Conservation (phyloP, 2,329 filamentous ascomycete species). For the Colletotrichum eremochloae region DNA sequence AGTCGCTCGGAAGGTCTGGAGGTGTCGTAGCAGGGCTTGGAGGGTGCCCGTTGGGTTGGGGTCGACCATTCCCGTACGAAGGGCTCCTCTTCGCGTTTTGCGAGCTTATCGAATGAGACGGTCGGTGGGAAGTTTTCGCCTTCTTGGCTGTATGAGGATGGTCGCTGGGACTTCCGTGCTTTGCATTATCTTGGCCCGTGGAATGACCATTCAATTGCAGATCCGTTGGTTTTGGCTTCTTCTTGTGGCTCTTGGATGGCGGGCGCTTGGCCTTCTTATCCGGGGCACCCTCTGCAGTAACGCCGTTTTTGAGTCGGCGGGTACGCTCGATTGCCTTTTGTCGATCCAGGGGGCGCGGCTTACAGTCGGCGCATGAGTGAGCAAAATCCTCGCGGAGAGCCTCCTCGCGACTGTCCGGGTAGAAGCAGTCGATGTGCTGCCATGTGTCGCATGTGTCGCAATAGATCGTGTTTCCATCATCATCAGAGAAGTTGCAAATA, state of each 20-base stretch:
- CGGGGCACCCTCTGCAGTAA: constrained; percentile 61
- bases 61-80: constrained; percentile 72
- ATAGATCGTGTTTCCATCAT: constrained; percentile 97
- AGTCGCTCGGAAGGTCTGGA: constrained; percentile 73
- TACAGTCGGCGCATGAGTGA: constrained; percentile 92
- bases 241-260: constrained; percentile 86
- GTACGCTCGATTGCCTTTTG: constrained; percentile 80
- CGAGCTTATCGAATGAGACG: constrained; percentile 82
- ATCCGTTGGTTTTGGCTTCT: constrained; percentile 82
- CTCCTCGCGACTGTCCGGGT: constrained; percentile 79
- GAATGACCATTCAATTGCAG: constrained; percentile 76
- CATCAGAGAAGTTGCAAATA: constrained; percentile 92
- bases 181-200: constrained; percentile 68
- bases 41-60: constrained; percentile 69
- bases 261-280: constrained; percentile 82
- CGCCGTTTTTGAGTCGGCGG: constrained; percentile 69
- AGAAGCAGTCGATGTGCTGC: constrained; percentile 99
- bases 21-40: constrained; percentile 84
- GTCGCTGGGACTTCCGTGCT: constrained; percentile 60
- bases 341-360: constrained; percentile 80
- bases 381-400: constrained; percentile 78
- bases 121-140: constrained; percentile 83
- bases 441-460: constrained; percentile 97
- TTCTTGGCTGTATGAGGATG: constrained; percentile 77
- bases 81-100: constrained; percentile 75